Conservation (phyloP, 202 grass and related monocot species). For the Dendrocalamus latiflorus region DNA sequence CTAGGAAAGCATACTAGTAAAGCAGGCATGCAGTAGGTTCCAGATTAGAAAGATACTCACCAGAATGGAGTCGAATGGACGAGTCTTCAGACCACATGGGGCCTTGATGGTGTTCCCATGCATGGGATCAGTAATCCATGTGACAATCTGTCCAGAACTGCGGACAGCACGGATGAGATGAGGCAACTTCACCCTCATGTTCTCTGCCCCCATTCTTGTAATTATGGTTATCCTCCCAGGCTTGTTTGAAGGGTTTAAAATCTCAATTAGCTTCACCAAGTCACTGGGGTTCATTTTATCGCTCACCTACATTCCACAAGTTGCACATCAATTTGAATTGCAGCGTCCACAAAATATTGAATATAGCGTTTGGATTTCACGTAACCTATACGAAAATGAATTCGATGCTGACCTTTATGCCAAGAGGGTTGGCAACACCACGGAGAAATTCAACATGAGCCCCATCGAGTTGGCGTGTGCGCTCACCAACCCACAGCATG, state of each 20-base stretch:
- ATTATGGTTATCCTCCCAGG: constrained; percentile 94
- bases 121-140: constrained; percentile 96
- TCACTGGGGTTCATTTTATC: constrained; percentile 91
- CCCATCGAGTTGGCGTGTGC: constrained; percentile 87
- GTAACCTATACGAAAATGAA: neutral
- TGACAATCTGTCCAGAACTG: constrained; percentile 72
- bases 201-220: constrained; percentile 93
- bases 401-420: constrained; percentile 58
- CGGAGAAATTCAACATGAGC: constrained; percentile 96
- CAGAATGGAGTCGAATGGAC: constrained; percentile 84
- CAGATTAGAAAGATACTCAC: constrained; percentile 26
- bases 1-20: neutral
- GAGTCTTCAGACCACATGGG: no score
- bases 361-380: neutral
- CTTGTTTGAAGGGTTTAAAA: constrained; percentile 91
- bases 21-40: neutral
- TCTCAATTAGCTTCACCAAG: constrained; percentile 91
- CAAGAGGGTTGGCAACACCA: constrained; percentile 84
- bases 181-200: constrained; percentile 97
- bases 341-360: neutral
- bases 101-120: constrained; percentile 97
- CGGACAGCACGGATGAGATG: constrained; percentile 90
- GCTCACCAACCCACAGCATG: no score
- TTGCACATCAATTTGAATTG: neutral
- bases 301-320: constrained; percentile 63